Conservation (phyloP, 176 grass and related monocot species). For the Rhynchospora breviuscula region DNA sequence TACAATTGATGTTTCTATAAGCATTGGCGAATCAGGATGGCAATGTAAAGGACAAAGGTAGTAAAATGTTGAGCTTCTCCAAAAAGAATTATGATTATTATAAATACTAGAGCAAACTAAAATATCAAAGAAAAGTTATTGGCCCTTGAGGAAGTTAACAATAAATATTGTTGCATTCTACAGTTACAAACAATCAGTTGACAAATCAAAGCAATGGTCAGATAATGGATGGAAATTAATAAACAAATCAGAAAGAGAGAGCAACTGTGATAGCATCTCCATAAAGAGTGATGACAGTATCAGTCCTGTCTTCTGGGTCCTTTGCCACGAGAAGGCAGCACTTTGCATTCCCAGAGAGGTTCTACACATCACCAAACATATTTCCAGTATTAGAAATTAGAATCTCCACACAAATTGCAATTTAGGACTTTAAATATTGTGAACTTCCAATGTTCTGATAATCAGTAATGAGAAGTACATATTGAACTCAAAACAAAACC, state of each 20-base stretch:
- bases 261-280: slow-evolving; percentile 65
- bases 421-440: too few species aligned
- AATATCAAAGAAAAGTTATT: not conserved
- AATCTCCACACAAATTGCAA: too few species aligned
- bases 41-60: not conserved
- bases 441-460: not conserved
- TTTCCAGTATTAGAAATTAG: too few species aligned
- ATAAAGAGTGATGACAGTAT: slow-evolving; percentile 88
- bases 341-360: slow-evolving; percentile 67
- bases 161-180: too few species aligned
- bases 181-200: too few species aligned
- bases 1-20: not conserved
- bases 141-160: too few species aligned
- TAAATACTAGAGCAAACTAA: not conserved
- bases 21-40: not conserved
- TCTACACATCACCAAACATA: slow-evolving; percentile 34
- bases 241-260: not conserved
- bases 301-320: slow-evolving; percentile 91
- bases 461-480: not conserved
- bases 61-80: not conserved
- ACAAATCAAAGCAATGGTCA: not conserved
- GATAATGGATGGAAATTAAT: not conserved
- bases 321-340: slow-evolving; percentile 85
- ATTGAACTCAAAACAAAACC: not conserved
- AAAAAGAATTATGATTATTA: not conserved